Conservation (phyloP, 2,329 filamentous ascomycete genomes). For the Dothiorella sarmentorum region DNA sequence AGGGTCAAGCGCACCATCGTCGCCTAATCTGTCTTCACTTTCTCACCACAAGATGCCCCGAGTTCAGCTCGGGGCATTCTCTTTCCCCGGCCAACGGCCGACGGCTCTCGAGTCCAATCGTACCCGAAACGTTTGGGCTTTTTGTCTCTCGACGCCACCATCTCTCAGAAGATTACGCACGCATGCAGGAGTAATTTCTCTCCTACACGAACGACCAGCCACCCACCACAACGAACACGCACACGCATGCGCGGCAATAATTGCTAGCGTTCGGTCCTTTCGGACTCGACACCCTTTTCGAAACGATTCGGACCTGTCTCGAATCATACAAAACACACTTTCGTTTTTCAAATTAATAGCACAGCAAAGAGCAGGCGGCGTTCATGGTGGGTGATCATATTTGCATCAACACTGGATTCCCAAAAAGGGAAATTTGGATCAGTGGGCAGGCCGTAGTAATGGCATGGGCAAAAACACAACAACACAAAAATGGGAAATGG, state of each 20-base stretch:
- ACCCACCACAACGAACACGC: not conserved
- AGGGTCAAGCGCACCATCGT: conserved; percentile 1
- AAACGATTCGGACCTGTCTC: not conserved
- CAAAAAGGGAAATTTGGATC: not conserved
- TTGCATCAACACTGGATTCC: not conserved
- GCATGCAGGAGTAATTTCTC: not conserved
- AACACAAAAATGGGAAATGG: not conserved
- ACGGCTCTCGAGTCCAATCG: not conserved
- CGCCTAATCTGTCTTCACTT: not conserved
- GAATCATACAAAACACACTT: not conserved
- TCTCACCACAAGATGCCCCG: not conserved
- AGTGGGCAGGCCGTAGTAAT: conserved; percentile 3
- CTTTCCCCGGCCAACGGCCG: not conserved
- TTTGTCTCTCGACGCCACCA: not conserved
- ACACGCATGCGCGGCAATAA: not conserved
- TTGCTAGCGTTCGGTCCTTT: not conserved
- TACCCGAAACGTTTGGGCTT: not conserved
- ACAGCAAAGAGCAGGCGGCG: conserved; percentile 3
- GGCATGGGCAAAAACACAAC: not conserved
- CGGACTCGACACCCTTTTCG: not conserved
- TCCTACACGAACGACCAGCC: not conserved
- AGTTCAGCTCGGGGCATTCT: not conserved
- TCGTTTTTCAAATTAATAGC: not conserved
- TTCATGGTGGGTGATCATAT: too few relatives aligned
- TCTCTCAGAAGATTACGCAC: not conserved